A percentile compares a stretch with the other conserved stretches of the same genome.
These are phyloP conservation scores for Debaryomyces maramus DNA, from an alignment of 805 yeast species.

Conservation along the genomic window DNA sequence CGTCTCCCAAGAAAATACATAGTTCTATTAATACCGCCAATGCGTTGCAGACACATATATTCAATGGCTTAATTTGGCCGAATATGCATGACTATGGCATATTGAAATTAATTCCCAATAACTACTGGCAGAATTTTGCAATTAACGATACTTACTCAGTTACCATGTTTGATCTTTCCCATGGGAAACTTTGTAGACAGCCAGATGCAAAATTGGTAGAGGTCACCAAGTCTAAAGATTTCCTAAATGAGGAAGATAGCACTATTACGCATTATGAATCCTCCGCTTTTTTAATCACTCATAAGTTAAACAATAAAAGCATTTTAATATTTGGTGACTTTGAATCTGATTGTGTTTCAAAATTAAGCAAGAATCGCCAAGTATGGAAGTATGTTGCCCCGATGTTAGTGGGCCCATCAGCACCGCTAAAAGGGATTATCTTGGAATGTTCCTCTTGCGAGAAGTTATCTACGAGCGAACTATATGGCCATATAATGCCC, in stretches of 20 bases:
- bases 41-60: slow-evolving; percentile 54
- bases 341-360: slow-evolving; percentile 62
- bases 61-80: slow-evolving; percentile 85
- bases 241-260: no score
- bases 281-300: slow-evolving; percentile 60
- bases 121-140: slow-evolving; percentile 11
- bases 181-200: slow-evolving; percentile 5
- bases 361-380: slow-evolving; percentile 29
- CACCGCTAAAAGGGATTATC: slow-evolving; percentile 51
- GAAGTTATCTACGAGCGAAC: slow-evolving; percentile 41
- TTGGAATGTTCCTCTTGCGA: slow-evolving; percentile 69
- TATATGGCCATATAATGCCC: slow-evolving; percentile 86
- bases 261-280: not conserved
- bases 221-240: not conserved
- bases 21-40: slow-evolving; percentile 56
- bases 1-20: slow-evolving; percentile 43
- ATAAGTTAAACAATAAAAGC: slow-evolving; percentile 28
- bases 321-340: slow-evolving; percentile 80
- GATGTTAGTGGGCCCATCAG: slow-evolving; percentile 33
- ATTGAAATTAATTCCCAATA: slow-evolving; percentile 19
- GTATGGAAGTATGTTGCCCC: slow-evolving; percentile 63
- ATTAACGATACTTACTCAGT: slow-evolving; percentile 19
- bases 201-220: not conserved
- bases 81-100: slow-evolving; percentile 44
- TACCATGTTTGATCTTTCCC: slow-evolving; percentile 10